Base-by-base conservation (phyloP, 1,139 yeast species). In the Pichia sorboxylosa region DNA sequence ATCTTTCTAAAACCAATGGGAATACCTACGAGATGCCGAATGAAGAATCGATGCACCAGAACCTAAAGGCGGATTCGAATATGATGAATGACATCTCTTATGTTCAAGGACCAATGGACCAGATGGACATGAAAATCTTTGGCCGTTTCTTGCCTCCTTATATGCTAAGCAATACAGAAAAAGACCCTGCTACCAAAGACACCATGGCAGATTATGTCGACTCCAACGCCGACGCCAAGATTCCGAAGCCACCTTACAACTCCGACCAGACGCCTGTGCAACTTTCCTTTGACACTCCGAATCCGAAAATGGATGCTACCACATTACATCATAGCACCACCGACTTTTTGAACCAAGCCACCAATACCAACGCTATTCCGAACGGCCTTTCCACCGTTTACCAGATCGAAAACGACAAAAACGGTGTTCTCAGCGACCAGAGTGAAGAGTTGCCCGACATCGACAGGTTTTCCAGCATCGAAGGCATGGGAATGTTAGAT, bases 101-200 rank as follows among this genome's bases (percentile, higher is more conserved):
- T 47, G 64, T 79, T 38, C 84, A 90, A 2, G 92, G 93, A 5
- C 77, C 80, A 14, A 77, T 83, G 64, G 94, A 83, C 52, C 79
- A 77, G 44, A 58, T 83, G 29, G 94, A 84, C 52, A 71, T 83
- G 39, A 90, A 82, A 49, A 66, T 84, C 11, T 83, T 84, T 59
- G 94, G 94, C 1, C 62, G 81, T 32, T 76, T 79, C 45, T 53
- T 83, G 34, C 94, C 94, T 4, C 92, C 93, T 1, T 82, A 81
- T 48, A 81, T 81, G 92, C 41, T 51, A n/a, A 46, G 47, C 29
- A 35, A 27, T 29, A 24, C 20, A n/a, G 31, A 15, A n/a, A 24
- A 27, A 4, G 29, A 13, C 4, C n/a, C 9, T 13, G 33, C 11
- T 10, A 10, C 2, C 13, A n/a, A 13, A 7, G 25, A 23, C 7